Evolutionary conservation across 139 green algal genomes (phyloP).

Genomic region (Edaphochlamys debaryana): DNA sequence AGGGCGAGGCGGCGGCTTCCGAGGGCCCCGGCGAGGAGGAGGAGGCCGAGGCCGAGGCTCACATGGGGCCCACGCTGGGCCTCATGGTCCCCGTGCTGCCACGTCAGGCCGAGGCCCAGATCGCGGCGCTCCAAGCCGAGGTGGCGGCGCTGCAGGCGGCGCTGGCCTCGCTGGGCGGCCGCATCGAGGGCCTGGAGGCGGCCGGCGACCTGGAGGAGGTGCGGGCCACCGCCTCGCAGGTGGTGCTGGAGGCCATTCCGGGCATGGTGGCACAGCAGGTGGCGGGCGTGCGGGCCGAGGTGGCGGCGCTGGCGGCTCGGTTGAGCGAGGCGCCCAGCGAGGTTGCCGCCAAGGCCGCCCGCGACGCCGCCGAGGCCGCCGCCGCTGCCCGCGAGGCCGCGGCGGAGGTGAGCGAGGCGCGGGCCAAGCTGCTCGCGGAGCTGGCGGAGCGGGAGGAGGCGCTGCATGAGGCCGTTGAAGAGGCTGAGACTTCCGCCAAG

Average conservation of each 20-base stretch:
- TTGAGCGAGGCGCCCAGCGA: neutral
- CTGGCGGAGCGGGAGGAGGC: neutral
- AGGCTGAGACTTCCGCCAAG: slow-evolving; percentile 1
- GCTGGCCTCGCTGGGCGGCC: neutral
- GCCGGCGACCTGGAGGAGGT: slow-evolving; percentile 16
- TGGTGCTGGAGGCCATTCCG: slow-evolving; percentile 28
- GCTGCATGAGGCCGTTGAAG: neutral
- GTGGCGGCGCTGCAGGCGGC: neutral
- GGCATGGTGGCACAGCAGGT: slow-evolving; percentile 6
- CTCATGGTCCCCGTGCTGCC: slow-evolving; percentile 30
- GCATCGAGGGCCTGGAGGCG: slow-evolving; percentile 3
- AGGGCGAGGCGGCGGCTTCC: neutral
- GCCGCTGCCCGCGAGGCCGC: neutral
- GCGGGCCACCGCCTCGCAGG: slow-evolving; percentile 5
- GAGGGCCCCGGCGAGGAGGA: neutral
- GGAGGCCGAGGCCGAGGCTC: neutral
- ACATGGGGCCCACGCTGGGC: neutral
- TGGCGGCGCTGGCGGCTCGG: neutral
- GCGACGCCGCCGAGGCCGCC: neutral
- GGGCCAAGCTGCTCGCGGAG: slow-evolving; percentile 3
- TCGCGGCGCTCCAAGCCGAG: neutral
- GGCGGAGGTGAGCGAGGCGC: neutral
- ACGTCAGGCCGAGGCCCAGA: slow-evolving; percentile 9
- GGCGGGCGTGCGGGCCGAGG: neutral
- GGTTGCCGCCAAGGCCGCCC: neutral